Evolutionary conservation across 2,329 filamentous ascomycete species (phyloP), one percentile per base, ranked within the genome.

Genomic region (Diaporthe ilicicola): DNA sequence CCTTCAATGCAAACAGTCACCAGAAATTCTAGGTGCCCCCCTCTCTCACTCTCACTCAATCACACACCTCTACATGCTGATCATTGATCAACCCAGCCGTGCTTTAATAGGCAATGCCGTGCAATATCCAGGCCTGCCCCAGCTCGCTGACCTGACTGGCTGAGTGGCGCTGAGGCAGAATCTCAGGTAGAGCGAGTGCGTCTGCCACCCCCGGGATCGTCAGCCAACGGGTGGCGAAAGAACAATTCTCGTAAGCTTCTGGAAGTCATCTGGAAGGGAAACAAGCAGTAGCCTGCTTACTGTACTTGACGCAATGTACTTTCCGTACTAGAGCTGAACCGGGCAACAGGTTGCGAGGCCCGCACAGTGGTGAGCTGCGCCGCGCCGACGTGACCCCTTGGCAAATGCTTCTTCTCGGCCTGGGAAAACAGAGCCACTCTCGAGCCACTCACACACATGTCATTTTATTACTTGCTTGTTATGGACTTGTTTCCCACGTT

Each of bases 191-290:
- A 59, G 54, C 48, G 22, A 39, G 24, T 19, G 22, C 50, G 39
- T 34, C 32, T 34, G 59, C n/a, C 50, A 56, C 17, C n/a, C n/a
- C 64, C 22, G 39, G 39, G 46, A 67, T 50, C 54, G 48, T 70
- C 68, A 70, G 71, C 62, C n/a, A n/a, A 64, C 55, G 37, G 66
- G 71, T 72, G 71, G 71, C 71, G 68, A 70, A 67, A 70, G 71
- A 72, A 72, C 39, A 67, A 42, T 67, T 59, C 68, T 29, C 15
- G 15, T 24, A 22, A 51, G 37, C 62, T 72, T 72, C 71, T 72
- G 68, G 70, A 72, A 72, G 12, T 0, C 50, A 37, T 70, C 61
- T 72, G 67, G 71, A 72, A 72, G 61, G 24, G 6, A 1, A 22
- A 29, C 17, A n/a, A 34, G 19, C 29, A 6, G 27, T 10, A 39